These are phyloP conservation scores for Pseudocercospora cruenta DNA, from an alignment of 2,329 filamentous ascomycete species.

Conservation along the genomic window DNA sequence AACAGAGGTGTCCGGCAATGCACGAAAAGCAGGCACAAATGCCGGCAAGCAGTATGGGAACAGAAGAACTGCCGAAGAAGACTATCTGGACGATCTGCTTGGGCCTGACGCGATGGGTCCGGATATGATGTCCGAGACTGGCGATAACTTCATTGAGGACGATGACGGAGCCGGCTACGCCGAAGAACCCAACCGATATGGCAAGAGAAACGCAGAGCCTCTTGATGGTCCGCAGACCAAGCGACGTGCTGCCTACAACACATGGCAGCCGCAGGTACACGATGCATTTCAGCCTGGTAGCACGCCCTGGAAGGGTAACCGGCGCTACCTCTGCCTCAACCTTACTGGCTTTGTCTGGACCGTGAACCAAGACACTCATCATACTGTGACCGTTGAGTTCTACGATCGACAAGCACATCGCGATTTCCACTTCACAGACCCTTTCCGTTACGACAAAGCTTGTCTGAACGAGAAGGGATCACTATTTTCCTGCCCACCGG, in stretches of 20 bases:
- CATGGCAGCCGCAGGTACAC: conserved; percentile 70
- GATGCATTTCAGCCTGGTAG: conserved; percentile 89
- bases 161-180: conserved; percentile 93
- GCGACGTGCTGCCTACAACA: conserved; percentile 52
- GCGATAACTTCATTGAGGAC: conserved; percentile 87
- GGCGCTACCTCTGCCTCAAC: conserved; percentile 91
- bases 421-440: conserved; percentile 97
- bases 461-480: conserved; percentile 84
- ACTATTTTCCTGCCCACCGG: conserved; percentile 79
- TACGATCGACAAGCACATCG: conserved; percentile 91
- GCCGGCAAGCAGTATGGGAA: conserved; percentile 52
- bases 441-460: conserved; percentile 93
- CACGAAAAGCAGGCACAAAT: conserved; percentile 59
- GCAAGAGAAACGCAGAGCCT: conserved; percentile 58
- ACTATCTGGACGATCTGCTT: conserved; percentile 80
- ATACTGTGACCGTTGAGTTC: conserved; percentile 96
- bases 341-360: conserved; percentile 96
- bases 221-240: conserved; percentile 53
- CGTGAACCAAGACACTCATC: conserved; percentile 83
- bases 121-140: conserved; percentile 59
- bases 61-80: conserved; percentile 64
- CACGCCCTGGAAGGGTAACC: conserved; percentile 92
- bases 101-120: conserved; percentile 64
- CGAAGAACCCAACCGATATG: conserved; percentile 63
- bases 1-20: conserved; percentile 69